phyloP scores from a whole-genome alignment of 2,329 filamentous ascomycete species.

The Periconia sp. region DNA sequence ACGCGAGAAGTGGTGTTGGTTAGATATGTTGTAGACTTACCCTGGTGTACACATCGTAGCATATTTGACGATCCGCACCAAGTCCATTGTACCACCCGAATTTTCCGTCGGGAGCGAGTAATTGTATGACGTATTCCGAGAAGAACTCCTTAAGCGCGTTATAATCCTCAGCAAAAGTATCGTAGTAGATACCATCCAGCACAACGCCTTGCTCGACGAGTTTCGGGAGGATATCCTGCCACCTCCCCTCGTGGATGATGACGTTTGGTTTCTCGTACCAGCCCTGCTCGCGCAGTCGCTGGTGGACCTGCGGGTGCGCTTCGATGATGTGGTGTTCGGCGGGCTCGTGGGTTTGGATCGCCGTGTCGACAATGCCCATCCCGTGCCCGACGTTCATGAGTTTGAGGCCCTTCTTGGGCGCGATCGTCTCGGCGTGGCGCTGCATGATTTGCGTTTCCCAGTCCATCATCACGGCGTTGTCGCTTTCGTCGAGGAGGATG shows the following conservation, averaged over 20 bases:
- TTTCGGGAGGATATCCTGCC: conserved; percentile 77
- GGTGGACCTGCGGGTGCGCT: conserved; percentile 76
- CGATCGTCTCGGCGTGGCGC: conserved; percentile 68
- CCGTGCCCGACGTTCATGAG: conserved; percentile 88
- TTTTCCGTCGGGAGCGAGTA: conserved; percentile 34
- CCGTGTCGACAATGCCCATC: conserved; percentile 83
- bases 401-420: conserved; percentile 62
- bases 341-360: conserved; percentile 70
- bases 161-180: conserved; percentile 44
- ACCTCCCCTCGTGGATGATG: conserved; percentile 68
- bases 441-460: conserved; percentile 90
- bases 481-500: conserved; percentile 67
- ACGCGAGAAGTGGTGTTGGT: too few relatives aligned
- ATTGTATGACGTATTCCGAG: conserved; percentile 37
- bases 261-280: conserved; percentile 66
- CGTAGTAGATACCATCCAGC: conserved; percentile 68
- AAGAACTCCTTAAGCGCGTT: conserved; percentile 42
- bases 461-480: conserved; percentile 91
- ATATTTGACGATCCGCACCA: conserved; percentile 42
- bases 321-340: conserved; percentile 80
- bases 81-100: conserved; percentile 44
- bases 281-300: conserved; percentile 66
- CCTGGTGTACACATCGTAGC: conserved; percentile 44
- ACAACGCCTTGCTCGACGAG: conserved; percentile 68
- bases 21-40: conserved; percentile 15